Base-by-base conservation (phyloP, 495 filamentous ascomycete genomes). In the Annulohypoxylon stygium region DNA sequence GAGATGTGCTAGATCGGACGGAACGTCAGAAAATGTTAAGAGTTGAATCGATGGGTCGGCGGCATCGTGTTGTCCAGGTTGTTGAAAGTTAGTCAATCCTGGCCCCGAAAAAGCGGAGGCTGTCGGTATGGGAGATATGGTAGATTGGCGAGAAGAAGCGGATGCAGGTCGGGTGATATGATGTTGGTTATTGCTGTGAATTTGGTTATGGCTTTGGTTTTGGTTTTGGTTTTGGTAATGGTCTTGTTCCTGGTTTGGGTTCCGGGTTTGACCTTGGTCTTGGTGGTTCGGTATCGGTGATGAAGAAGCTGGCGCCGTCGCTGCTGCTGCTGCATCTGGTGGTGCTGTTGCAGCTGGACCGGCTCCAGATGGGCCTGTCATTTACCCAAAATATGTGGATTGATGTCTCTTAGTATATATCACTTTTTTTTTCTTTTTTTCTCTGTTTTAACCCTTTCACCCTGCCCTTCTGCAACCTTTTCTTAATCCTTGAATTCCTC, bases 11-110 rank as follows among this genome's bases (percentile, higher is more conserved):
- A 83, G 62, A 37, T 84, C 82, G 74, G 71, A 75, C 34, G 82
- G 75, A 45, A 81, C 61, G 66, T 85, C 81, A 30, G 81, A 79
- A 69, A 84, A 82, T 69, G 79, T 81, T 67, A 84, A 73, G 62
- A 78, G 76, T 53, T 74, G 62, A 36, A 73, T 70, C 41, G 74
- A 63, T 60, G 70, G 76, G 71, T 64, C 69, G 67, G 74, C 70
- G 67, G 74, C 39, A 65, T 71, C 74, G 70, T 62, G 68, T 75
- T 80, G 30, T 30, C 30, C 30, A 30, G 30, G 30, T 30, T 30
- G 54, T 68, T 74, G 62, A 60, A 53, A 30, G 58, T 66, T 57
- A 71, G 54, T 39, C 48, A 61, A 78, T 67, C 69, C 74, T 70
- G 58, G 74, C 50, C 74, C 73, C 68, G 67, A 71, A 75, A 75